Percentiles rank a stretch among this genome's conserved stretches.
These are phyloP conservation scores for Fraxinus nigra DNA, from an alignment of 305 asterid species.

Conservation along the genomic window DNA sequence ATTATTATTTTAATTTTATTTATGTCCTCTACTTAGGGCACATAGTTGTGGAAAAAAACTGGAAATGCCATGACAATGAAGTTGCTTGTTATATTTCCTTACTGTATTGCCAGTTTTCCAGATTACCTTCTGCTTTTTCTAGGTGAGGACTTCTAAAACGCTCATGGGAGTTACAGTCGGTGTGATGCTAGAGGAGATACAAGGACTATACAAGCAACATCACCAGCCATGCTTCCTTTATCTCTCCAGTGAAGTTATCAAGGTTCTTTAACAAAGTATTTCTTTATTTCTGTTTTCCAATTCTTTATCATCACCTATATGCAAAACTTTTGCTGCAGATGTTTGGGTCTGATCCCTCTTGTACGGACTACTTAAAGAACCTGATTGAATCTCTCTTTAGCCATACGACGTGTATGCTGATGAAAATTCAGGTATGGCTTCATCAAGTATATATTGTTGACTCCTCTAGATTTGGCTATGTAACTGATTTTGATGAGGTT, in stretches of 20 bases:
- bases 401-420: slow-evolving; percentile 75
- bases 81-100: neutral
- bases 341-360: slow-evolving; percentile 94
- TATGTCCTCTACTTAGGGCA: neutral
- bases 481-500: slow-evolving; percentile 20
- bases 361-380: slow-evolving; percentile 74
- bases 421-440: slow-evolving; percentile 61
- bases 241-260: slow-evolving; percentile 97
- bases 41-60: neutral
- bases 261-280: slow-evolving; percentile 46
- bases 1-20: neutral
- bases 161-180: slow-evolving; percentile 92
- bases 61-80: slow-evolving; percentile 14
- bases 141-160: slow-evolving; percentile 94
- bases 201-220: slow-evolving; percentile 70
- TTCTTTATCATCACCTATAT: slow-evolving; percentile 19
- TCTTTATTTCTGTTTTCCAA: neutral
- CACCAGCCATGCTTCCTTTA: slow-evolving; percentile 95
- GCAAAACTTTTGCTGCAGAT: slow-evolving; percentile 51
- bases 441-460: neutral
- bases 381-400: slow-evolving; percentile 93
- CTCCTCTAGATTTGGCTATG: slow-evolving; percentile 8
- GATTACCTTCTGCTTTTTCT: slow-evolving; percentile 21
- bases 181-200: slow-evolving; percentile 93
- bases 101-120: slow-evolving; percentile 11